phyloP scores from a whole-genome alignment of 192 early-diverging fungal species.

The Gaertneriomyces semiglobifer region DNA sequence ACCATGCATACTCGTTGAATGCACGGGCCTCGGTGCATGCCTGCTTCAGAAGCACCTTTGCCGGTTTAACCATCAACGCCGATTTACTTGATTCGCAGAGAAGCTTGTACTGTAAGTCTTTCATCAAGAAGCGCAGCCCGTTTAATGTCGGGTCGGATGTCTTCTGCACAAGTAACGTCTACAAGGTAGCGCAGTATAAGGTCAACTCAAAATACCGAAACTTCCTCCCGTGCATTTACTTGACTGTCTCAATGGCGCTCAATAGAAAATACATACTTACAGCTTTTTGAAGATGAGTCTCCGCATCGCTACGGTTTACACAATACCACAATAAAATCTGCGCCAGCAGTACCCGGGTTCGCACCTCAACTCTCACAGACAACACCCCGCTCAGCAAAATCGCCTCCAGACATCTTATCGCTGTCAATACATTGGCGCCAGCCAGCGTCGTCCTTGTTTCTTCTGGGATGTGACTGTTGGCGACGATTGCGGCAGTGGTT shows the following conservation, averaged over 20 bases:
- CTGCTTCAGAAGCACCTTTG: slow-evolving; percentile 13
- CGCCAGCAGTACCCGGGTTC: slow-evolving; percentile 22
- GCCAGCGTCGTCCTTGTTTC: not conserved
- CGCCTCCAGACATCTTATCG: slow-evolving; percentile 27
- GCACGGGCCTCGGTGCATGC: slow-evolving; percentile 6
- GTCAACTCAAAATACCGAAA: not conserved
- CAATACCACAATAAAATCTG: slow-evolving; percentile 19
- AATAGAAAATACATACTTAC: slow-evolving; percentile 8
- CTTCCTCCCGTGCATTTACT: too few species aligned
- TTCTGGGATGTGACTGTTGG: not conserved
- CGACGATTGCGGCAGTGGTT: slow-evolving; percentile 1
- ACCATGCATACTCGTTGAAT: slow-evolving; percentile 23
- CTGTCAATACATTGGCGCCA: slow-evolving; percentile 5
- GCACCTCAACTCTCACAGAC: slow-evolving; percentile 17
- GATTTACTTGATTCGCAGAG: slow-evolving; percentile 1
- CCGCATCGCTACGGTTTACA: slow-evolving; percentile 19
- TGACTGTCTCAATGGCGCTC: not conserved
- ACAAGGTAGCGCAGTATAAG: slow-evolving; percentile 2
- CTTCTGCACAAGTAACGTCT: slow-evolving; percentile 18
- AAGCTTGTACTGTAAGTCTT: slow-evolving; percentile 22
- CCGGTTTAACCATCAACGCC: not conserved
- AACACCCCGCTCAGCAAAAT: slow-evolving; percentile 15
- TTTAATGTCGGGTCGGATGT: slow-evolving; percentile 16
- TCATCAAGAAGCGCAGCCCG: slow-evolving; percentile 18
- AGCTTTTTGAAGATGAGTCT: slow-evolving; percentile 28